phyloP scores from a whole-genome alignment of 805 yeast species.

The Wickerhamiella slavikovae region DNA sequence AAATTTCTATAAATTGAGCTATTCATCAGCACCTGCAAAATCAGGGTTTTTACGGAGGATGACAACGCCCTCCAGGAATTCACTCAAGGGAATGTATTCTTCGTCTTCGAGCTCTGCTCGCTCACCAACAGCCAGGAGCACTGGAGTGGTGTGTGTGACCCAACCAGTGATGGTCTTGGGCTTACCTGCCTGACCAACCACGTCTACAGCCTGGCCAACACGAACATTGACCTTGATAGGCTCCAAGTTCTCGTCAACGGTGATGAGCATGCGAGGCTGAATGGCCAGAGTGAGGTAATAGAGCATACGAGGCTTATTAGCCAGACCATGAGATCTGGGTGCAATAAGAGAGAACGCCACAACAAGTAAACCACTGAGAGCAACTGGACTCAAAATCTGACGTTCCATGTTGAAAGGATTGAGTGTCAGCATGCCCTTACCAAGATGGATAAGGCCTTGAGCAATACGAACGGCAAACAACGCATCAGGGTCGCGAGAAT shows the following conservation, averaged over 20 bases:
- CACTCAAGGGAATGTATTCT: constrained; percentile 67
- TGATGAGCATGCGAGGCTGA: constrained; percentile 80
- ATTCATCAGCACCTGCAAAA: constrained; percentile 1
- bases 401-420: constrained; percentile 83
- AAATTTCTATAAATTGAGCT: constrained; percentile 11
- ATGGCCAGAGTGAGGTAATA: constrained; percentile 75
- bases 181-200: constrained; percentile 97
- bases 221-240: constrained; percentile 91
- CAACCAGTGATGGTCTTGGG: constrained; percentile 98
- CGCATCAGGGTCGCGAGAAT: constrained; percentile 74
- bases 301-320: constrained; percentile 54
- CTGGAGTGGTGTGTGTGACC: constrained; percentile 98
- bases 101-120: constrained; percentile 93
- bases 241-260: constrained; percentile 77
- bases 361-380: constrained; percentile 76
- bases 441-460: constrained; percentile 85
- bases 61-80: constrained; percentile 80
- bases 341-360: constrained; percentile 67
- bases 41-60: constrained; percentile 78
- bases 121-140: constrained; percentile 78
- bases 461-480: constrained; percentile 84
- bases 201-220: constrained; percentile 97
- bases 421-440: constrained; percentile 84
- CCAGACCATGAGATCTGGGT: constrained; percentile 64
- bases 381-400: constrained; percentile 65